These are phyloP conservation scores for Pterula multifida DNA, from an alignment of 1,284 basidiomycete species.

Conservation along the genomic window DNA sequence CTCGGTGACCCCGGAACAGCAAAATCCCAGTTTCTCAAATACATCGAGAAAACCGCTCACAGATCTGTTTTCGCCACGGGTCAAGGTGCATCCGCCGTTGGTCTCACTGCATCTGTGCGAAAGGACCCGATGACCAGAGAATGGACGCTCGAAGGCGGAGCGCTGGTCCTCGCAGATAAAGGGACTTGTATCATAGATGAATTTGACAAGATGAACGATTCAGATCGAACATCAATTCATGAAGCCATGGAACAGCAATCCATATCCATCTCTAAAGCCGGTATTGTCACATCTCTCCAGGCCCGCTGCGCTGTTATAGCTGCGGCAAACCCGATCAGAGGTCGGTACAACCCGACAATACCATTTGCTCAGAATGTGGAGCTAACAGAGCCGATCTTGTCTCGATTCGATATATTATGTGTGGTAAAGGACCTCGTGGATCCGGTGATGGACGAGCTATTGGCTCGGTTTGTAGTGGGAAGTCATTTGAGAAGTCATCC, in stretches of 20 bases:
- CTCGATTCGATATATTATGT: conserved; percentile 97
- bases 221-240: conserved; percentile 94
- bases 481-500: conserved; percentile 93
- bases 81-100: conserved; percentile 95
- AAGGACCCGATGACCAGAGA: conserved; percentile 96
- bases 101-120: conserved; percentile 95
- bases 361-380: conserved; percentile 99
- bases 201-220: conserved; percentile 99
- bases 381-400: conserved; percentile 95
- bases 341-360: conserved; percentile 93
- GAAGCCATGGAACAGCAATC: conserved; percentile 99
- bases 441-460: conserved; percentile 92
- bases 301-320: conserved; percentile 96
- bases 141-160: conserved; percentile 98
- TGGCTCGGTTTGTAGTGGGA: conserved; percentile 95
- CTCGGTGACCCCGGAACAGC: conserved; percentile 97
- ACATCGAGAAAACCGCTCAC: conserved; percentile 96
- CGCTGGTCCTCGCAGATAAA: conserved; percentile 95
- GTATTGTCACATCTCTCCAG: conserved; percentile 94
- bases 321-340: conserved; percentile 94
- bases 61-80: conserved; percentile 98
- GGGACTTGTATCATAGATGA: conserved; percentile 99
- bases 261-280: conserved; percentile 99
- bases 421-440: conserved; percentile 98
- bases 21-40: conserved; percentile 98